These are phyloP conservation scores for Camelina sativa DNA, from an alignment of 345 rosid genomes.

Conservation along the genomic window DNA sequence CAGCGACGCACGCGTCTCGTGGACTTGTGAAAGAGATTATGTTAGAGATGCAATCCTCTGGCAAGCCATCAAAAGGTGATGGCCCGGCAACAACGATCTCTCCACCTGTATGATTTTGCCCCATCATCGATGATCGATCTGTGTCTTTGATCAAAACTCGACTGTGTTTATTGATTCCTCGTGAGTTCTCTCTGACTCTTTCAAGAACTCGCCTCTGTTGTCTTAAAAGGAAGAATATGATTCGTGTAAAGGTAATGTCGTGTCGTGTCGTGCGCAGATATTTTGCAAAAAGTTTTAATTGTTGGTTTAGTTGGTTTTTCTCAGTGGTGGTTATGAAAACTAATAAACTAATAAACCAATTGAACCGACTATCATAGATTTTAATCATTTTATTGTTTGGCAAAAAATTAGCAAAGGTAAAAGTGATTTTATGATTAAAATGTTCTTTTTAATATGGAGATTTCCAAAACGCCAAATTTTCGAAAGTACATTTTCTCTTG, in stretches of 20 bases:
- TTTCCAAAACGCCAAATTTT: too few species aligned
- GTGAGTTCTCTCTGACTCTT: background rate
- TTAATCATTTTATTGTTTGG: background rate
- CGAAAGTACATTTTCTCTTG: too few species aligned
- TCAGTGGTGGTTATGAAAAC: background rate
- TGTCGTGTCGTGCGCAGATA: background rate
- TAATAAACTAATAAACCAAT: background rate
- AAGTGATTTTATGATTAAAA: background rate
- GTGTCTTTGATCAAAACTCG: background rate
- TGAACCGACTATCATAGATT: background rate
- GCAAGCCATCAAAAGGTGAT: slow-evolving; percentile 38
- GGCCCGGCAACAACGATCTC: background rate
- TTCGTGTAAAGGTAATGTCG: background rate
- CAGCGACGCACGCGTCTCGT: slow-evolving; percentile 49
- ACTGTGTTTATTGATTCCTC: background rate
- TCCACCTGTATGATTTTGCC: background rate
- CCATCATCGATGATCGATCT: slow-evolving; percentile 3
- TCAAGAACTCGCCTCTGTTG: background rate
- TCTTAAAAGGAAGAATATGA: background rate
- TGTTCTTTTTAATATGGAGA: too few species aligned
- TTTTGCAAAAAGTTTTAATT: too few species aligned
- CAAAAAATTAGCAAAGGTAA: background rate
- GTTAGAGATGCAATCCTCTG: slow-evolving; percentile 53
- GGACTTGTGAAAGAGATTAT: slow-evolving; percentile 55
- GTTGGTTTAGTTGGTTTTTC: background rate